These are phyloP conservation scores for Mycocentrospora acerina DNA, from an alignment of 2,329 filamentous ascomycete genomes.

Conservation along the genomic window DNA sequence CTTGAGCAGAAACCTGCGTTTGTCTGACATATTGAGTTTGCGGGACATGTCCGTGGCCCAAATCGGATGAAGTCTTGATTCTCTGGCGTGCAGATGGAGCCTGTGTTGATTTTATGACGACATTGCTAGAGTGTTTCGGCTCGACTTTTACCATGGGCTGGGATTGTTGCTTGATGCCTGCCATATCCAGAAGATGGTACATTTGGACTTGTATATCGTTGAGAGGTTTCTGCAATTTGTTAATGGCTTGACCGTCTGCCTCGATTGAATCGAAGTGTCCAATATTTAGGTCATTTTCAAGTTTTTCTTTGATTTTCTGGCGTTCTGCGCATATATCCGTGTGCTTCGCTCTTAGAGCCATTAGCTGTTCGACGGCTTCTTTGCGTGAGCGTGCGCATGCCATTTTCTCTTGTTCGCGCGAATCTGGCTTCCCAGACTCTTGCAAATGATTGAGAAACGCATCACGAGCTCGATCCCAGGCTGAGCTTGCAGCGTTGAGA, in stretches of 20 bases:
- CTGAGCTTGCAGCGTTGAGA: conserved; percentile 22
- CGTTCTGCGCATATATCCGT: conserved; percentile 19
- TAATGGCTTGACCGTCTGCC: conserved; percentile 27
- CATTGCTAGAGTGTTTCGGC: conserved; percentile 8
- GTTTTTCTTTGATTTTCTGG: conserved; percentile 26
- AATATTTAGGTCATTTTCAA: conserved; percentile 32
- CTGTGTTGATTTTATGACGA: conserved; percentile 38
- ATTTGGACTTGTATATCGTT: conserved; percentile 33
- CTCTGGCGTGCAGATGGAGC: conserved; percentile 20
- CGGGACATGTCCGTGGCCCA: conserved; percentile 20
- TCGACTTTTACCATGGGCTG: conserved; percentile 11
- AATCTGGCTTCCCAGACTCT: conserved; percentile 23
- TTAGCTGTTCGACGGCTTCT: conserved; percentile 33
- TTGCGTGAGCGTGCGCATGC: conserved; percentile 28
- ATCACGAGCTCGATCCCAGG: conserved; percentile 29
- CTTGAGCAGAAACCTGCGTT: conserved; percentile 29
- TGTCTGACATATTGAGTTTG: conserved; percentile 40
- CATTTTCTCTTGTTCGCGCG: conserved; percentile 23
- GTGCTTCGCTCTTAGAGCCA: conserved; percentile 19
- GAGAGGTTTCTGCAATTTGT: conserved; percentile 25
- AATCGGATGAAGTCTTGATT: conserved; percentile 5
- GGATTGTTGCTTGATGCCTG: conserved; percentile 26
- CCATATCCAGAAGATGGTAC: conserved; percentile 25
- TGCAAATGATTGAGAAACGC: conserved; percentile 29
- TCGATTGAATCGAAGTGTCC: conserved; percentile 23